These are phyloP conservation scores for Spinacia oleracea DNA, from an alignment of 179 eudicot genomes.

Conservation along the genomic window DNA sequence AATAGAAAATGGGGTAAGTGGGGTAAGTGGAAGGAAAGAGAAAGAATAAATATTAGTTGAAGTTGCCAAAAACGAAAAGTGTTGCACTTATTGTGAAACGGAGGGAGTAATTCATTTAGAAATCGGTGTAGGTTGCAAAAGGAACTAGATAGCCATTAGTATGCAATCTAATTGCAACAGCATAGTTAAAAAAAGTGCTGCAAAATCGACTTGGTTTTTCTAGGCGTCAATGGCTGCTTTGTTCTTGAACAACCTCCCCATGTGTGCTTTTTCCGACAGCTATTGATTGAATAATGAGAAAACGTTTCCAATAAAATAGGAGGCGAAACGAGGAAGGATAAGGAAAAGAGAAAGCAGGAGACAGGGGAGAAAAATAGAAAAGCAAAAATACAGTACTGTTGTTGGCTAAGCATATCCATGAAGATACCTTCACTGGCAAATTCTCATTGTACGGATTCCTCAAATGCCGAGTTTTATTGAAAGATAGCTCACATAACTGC, in stretches of 20 bases:
- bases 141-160: background rate
- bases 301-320: background rate
- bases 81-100: too few species aligned
- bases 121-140: too few species aligned
- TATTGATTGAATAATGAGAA: background rate
- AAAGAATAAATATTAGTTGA: too few species aligned
- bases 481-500: constrained; percentile 94
- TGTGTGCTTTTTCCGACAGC: background rate
- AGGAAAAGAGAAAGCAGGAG: background rate
- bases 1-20: too few species aligned
- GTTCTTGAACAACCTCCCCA: background rate
- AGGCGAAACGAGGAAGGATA: background rate
- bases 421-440: constrained; percentile 86
- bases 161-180: background rate
- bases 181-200: background rate
- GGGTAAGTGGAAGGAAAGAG: too few species aligned
- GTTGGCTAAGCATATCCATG: constrained; percentile 11
- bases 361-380: background rate
- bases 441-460: constrained; percentile 94
- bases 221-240: background rate
- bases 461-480: constrained; percentile 89
- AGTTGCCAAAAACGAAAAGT: too few species aligned
- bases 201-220: background rate
- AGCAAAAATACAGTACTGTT: background rate
- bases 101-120: too few species aligned